These are phyloP conservation scores for Drechmeria coniospora DNA, from an alignment of 2,329 filamentous ascomycete genomes.

Conservation along the genomic window DNA sequence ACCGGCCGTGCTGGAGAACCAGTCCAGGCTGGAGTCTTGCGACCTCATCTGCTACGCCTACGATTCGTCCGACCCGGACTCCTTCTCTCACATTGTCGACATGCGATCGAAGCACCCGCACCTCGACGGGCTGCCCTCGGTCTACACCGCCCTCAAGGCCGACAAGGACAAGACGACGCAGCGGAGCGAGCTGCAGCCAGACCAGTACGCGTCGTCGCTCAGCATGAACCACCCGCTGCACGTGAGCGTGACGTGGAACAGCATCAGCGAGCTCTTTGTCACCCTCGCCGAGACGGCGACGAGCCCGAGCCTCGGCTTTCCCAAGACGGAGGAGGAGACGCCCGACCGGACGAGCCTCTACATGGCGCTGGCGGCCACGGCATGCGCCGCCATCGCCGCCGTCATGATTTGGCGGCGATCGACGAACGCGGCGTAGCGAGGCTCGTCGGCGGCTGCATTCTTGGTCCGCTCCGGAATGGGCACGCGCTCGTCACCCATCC, in stretches of 20 bases:
- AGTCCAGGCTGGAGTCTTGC: conserved; percentile 76
- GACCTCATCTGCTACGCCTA: conserved; percentile 93
- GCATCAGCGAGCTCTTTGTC: conserved; percentile 88
- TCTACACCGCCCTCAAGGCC: conserved; percentile 89
- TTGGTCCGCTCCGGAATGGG: not conserved
- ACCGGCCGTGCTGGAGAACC: conserved; percentile 84
- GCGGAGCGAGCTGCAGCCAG: conserved; percentile 75
- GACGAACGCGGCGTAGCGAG: conserved; percentile 27
- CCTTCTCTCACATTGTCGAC: conserved; percentile 79
- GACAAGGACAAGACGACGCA: conserved; percentile 97
- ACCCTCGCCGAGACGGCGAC: conserved; percentile 82
- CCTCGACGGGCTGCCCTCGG: conserved; percentile 74
- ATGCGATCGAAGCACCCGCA: conserved; percentile 66
- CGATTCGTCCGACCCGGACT: conserved; percentile 92
- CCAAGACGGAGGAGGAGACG: conserved; percentile 74
- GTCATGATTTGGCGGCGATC: conserved; percentile 50
- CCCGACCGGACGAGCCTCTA: conserved; percentile 76
- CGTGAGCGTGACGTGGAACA: conserved; percentile 87
- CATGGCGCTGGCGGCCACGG: conserved; percentile 62
- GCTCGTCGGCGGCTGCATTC: not conserved
- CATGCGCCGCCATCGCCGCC: conserved; percentile 46
- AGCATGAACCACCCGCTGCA: conserved; percentile 88
- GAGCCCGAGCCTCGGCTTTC: conserved; percentile 75
- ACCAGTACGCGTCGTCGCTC: conserved; percentile 71
- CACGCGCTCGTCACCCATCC: not conserved